A percentile compares a stretch with the other conserved stretches of the same genome.
Conservation (phyloP, 495 filamentous ascomycete genomes). For the Friedmanniomyces simplex region DNA sequence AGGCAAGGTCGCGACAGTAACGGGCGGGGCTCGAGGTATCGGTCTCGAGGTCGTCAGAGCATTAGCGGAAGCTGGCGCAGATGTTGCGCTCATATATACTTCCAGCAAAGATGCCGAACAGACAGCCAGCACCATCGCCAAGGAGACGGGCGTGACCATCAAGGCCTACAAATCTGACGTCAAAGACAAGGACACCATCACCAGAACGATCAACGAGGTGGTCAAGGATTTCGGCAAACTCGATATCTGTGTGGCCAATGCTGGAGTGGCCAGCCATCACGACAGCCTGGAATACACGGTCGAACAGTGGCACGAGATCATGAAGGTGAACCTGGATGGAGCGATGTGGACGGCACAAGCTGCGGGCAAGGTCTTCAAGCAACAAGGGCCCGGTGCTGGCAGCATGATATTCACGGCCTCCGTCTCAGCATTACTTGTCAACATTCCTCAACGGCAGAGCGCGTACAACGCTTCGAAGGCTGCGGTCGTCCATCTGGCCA, state of each 20-base stretch:
- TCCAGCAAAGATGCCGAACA: slow-evolving; percentile 3
- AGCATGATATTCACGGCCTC: slow-evolving; percentile 91
- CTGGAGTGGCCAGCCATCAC: neutral
- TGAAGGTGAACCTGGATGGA: slow-evolving; percentile 2
- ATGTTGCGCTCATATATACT: slow-evolving; percentile 9
- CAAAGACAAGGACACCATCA: neutral
- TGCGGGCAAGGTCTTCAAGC: slow-evolving; percentile 12
- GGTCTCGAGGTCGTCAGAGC: slow-evolving; percentile 3
- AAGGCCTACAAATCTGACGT: slow-evolving; percentile 11
- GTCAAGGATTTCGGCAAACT: slow-evolving; percentile 11
- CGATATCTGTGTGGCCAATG: slow-evolving; percentile 6
- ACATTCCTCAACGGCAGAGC: slow-evolving; percentile 86
- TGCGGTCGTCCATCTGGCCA: slow-evolving; percentile 71
- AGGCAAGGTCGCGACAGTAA: slow-evolving; percentile 9
- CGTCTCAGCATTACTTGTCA: slow-evolving; percentile 90
- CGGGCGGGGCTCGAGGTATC: slow-evolving; percentile 13
- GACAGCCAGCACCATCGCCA: neutral
- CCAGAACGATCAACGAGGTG: neutral
- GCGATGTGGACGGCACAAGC: slow-evolving; percentile 12
- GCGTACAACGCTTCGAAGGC: slow-evolving; percentile 89
- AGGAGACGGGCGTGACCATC: neutral
- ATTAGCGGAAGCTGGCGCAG: slow-evolving; percentile 14
- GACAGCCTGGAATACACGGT: slow-evolving; percentile 1
- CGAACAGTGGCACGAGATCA: slow-evolving; percentile 3
- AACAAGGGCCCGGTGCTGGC: slow-evolving; percentile 34